Percentiles rank a stretch among this genome's conserved stretches.
These are phyloP conservation scores for apple (Malus domestica) DNA, from an alignment of 306 rosid species.

Conservation along the genomic window DNA sequence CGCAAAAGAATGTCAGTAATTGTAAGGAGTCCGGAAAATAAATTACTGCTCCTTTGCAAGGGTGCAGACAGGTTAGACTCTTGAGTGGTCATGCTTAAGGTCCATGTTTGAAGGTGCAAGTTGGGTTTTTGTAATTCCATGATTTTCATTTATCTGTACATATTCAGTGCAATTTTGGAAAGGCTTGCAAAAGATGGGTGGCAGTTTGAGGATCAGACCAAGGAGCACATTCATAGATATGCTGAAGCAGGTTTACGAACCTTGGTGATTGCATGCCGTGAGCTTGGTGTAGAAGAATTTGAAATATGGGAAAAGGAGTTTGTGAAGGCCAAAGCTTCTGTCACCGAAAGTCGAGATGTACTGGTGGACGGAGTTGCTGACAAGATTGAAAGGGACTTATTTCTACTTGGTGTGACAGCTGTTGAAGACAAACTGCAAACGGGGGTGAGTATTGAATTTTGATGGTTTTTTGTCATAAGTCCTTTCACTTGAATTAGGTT, in stretches of 20 bases:
- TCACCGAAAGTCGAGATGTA: constrained; percentile 43
- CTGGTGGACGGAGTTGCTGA: constrained; percentile 57
- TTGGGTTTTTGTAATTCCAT: constrained; percentile 19
- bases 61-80: constrained; percentile 88
- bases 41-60: constrained; percentile 68
- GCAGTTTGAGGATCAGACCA: constrained; percentile 63
- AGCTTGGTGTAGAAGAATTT: constrained; percentile 59
- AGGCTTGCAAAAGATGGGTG: constrained; percentile 61
- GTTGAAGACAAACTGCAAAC: constrained; percentile 85
- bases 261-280: constrained; percentile 56
- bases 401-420: constrained; percentile 85
- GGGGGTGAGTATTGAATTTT: constrained; percentile 45
- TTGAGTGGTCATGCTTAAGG: constrained; percentile 8
- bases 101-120: constrained; percentile 13
- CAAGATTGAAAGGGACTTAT: constrained; percentile 56
- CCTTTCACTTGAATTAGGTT: not conserved
- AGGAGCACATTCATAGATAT: constrained; percentile 55
- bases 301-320: constrained; percentile 57
- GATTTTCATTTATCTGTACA: constrained; percentile 18
- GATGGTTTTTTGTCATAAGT: not conserved
- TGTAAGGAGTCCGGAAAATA: constrained; percentile 55
- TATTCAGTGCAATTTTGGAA: constrained; percentile 65
- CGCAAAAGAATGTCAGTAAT: constrained; percentile 97
- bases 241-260: constrained; percentile 90
- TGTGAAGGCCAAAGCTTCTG: constrained; percentile 48